Base-by-base conservation (phyloP, 305 asterid species). In the Solanum hybrid region DNA sequence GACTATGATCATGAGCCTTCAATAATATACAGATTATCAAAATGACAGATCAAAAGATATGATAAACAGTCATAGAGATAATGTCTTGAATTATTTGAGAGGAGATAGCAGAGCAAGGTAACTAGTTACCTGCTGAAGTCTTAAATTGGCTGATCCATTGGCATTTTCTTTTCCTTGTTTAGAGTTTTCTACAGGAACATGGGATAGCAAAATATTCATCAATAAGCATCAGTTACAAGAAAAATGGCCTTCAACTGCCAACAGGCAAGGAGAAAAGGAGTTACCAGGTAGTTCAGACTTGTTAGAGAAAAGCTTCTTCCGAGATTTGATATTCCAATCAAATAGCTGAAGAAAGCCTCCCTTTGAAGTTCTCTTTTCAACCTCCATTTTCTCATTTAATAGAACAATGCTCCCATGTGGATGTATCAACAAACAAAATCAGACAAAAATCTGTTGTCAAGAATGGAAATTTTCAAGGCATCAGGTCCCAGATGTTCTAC, bases 301-400 rank as follows among this genome's bases (percentile, higher is more conserved):
- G 96, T 90, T 92, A 24, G 99, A 92, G 94, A 97, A 97, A 87
- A 96, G 99, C 95, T 95, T 97, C 97, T 96, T 97, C 85, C 97
- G 92, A 85, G 99, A 96, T 92, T 96, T 97, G 87, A 80, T 94
- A 91, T 96, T 97, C 99, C 99, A 97, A 92, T 97, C 99, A 81
- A 97, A 96, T 94, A 97, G 91, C 94, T 97, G 99, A 87, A 96
- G 94, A 91, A 97, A 94, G 42, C 99, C 98, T 29, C 99, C 99
- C 90, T 94, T 97, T 9, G 89, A 92, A 42, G 94, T 95, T 93
- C 96, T 93, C 92, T 96, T 98, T 71, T 98, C 99, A 51, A 95
- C 95, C 95, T 96, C 99, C 99, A 98, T 98, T 89, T 84, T 36
- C 90, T 91, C 91, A 87, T 90, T 88, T 89, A 89, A 79, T 6